Percentiles rank a stretch among this genome's conserved stretches.
Conservation (phyloP, 495 filamentous ascomycete species). For the Oleoguttula mirabilis region DNA sequence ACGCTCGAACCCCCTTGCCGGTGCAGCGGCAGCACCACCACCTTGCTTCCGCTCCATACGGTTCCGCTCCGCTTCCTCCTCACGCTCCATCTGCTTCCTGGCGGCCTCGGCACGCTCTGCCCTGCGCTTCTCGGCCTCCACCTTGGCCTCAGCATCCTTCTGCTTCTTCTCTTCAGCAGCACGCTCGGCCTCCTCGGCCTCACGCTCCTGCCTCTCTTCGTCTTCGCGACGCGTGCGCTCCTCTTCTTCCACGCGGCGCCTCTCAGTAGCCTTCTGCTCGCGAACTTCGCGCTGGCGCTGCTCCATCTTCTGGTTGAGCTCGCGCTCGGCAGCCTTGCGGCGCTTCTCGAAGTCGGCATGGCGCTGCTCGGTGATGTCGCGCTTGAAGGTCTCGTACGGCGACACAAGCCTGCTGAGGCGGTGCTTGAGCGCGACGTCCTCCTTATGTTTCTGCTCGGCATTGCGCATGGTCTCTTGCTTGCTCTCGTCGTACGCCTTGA, state of each 20-base stretch:
- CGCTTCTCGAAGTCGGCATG: slow-evolving; percentile 93
- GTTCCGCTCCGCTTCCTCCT: slow-evolving; percentile 49
- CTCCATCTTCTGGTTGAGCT: slow-evolving; percentile 79
- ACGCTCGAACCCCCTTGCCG: slow-evolving; percentile 34
- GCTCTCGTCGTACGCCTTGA: slow-evolving; percentile 64
- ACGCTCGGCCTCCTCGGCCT: slow-evolving; percentile 69
- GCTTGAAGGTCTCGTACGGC: slow-evolving; percentile 67
- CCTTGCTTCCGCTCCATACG: slow-evolving; percentile 14
- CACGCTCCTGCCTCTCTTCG: slow-evolving; percentile 63
- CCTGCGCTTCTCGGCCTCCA: slow-evolving; percentile 73
- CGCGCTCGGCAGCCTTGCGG: slow-evolving; percentile 73
- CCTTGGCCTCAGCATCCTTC: slow-evolving; percentile 58
- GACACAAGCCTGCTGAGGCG: slow-evolving; percentile 71
- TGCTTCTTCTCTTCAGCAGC: slow-evolving; percentile 59
- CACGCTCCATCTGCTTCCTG: slow-evolving; percentile 51
- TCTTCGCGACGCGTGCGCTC: slow-evolving; percentile 66
- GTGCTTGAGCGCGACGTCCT: slow-evolving; percentile 84
- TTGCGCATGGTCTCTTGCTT: slow-evolving; percentile 67
- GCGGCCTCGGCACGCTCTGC: slow-evolving; percentile 45
- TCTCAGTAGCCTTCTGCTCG: slow-evolving; percentile 63
- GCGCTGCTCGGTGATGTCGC: slow-evolving; percentile 67
- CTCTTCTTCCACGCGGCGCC: slow-evolving; percentile 66
- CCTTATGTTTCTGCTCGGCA: slow-evolving; percentile 74
- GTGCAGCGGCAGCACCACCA: slow-evolving; percentile 1
- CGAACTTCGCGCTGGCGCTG: slow-evolving; percentile 70